Base-by-base conservation (phyloP, 2,329 filamentous ascomycete species). In the Tolypocladium ophioglossoides region DNA sequence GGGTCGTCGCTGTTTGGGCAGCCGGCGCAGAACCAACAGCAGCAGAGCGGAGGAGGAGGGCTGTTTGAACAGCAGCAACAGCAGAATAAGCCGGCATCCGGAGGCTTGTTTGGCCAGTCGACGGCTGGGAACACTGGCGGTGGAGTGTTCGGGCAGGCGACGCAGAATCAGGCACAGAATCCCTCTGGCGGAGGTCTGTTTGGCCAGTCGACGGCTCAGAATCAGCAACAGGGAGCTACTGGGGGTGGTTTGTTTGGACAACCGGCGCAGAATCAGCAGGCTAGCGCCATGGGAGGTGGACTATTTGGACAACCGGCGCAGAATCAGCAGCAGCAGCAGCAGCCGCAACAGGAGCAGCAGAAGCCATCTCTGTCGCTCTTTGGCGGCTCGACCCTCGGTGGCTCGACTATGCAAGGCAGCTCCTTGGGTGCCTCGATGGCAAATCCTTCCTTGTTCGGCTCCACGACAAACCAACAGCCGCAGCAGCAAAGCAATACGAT, bases 381-480 rank as follows among this genome's bases (percentile, higher is more conserved):
- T 30, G 52, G 58, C 50, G 52, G 58, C 50, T 63, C 68, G n/a
- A 69, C 69, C 24, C 22, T 44, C 48, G 52, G 50, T 44, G 64
- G 58, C 47, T 63, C 68, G 18, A 68, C 69, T 24, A 59, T 72
- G 24, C 48, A 38, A 22, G 44, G 50, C 35, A 52, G 30, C 50
- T 14, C 35, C 4, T 70, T 72, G 60, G 67, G 70, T 24, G 61
- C 56, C 50, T 60, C 63, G 47, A 59, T 58, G 48, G 50, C 59
- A 20, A 52, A 27, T 7, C 68, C 71, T 12, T 70, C 68, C 32
- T 59, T 74, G 11, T 74, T 76, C 56, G 69, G 69, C 39, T 59
- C 60, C 56, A 61, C 57, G 37, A 59, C 58, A 50, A 55, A 61
- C 32, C 55, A 60, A 54, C 54, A 58, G 54, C 58, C 67, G 56